phyloP scores from a whole-genome alignment of 2,329 filamentous ascomycete species.

The Raffaelea deltoideospora region DNA sequence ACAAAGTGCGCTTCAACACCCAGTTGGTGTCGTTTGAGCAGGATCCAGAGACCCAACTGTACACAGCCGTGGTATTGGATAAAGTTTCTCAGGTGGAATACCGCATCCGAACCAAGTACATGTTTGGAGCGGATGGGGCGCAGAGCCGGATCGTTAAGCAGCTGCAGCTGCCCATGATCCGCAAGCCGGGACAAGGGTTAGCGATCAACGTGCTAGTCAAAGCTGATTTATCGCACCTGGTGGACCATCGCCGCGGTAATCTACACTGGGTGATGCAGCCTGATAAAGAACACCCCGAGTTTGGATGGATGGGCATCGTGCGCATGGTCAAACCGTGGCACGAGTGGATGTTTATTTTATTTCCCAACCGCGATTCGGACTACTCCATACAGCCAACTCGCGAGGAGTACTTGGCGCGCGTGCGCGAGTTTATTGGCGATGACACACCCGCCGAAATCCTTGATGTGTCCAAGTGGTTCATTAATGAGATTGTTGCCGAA shows the following conservation, averaged over 20 bases:
- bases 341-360: conserved; percentile 44
- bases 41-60: conserved; percentile 14
- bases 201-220: conserved; percentile 25
- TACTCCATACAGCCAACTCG: background rate
- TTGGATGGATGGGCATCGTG: conserved; percentile 32
- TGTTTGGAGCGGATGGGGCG: conserved; percentile 43
- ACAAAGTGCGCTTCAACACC: conserved; percentile 26
- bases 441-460: conserved; percentile 35
- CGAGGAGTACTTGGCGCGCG: conserved; percentile 11
- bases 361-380: conserved; percentile 24
- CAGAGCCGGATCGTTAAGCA: conserved; percentile 22
- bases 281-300: conserved; percentile 31
- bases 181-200: conserved; percentile 18
- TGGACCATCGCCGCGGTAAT: conserved; percentile 36
- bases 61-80: conserved; percentile 14
- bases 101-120: conserved; percentile 33
- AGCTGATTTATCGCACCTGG: conserved; percentile 31
- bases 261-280: conserved; percentile 46
- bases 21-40: conserved; percentile 17
- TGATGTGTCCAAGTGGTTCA: conserved; percentile 38
- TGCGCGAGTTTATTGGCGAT: conserved; percentile 39
- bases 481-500: conserved; percentile 47
- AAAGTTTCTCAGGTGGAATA: conserved; percentile 13
- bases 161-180: conserved; percentile 19
- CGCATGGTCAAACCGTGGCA: conserved; percentile 50